These are phyloP conservation scores for Xylariomycetidae sp. DNA, from an alignment of 2,329 filamentous ascomycete genomes.

Conservation along the genomic window DNA sequence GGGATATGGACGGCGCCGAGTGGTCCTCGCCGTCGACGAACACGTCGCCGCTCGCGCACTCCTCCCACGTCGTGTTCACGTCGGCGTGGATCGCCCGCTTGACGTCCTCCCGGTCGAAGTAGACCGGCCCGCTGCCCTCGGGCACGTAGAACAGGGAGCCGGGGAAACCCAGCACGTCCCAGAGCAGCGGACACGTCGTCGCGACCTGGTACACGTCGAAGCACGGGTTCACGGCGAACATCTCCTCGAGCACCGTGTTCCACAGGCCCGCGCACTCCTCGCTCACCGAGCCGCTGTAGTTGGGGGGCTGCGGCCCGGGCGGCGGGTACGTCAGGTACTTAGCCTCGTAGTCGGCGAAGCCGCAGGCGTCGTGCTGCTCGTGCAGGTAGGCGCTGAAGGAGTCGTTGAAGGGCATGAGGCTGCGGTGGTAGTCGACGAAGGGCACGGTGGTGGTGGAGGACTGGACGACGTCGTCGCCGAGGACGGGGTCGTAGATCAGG, in stretches of 20 bases:
- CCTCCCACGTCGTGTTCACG: conserved; percentile 42
- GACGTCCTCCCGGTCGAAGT: conserved; percentile 23
- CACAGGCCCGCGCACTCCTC: conserved; percentile 55
- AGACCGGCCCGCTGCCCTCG: conserved; percentile 45
- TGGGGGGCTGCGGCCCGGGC: conserved; percentile 50
- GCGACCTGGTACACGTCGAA: conserved; percentile 74
- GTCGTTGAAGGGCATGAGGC: conserved; percentile 61
- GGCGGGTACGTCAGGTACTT: conserved; percentile 67
- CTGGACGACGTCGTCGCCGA: conserved; percentile 46
- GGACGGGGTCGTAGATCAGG: conserved; percentile 68
- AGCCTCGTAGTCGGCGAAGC: conserved; percentile 56
- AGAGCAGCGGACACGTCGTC: conserved; percentile 65
- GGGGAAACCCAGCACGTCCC: conserved; percentile 48
- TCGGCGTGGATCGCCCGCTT: conserved; percentile 25
- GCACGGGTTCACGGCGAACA: conserved; percentile 63
- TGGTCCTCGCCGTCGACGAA: conserved; percentile 33
- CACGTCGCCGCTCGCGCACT: conserved; percentile 49
- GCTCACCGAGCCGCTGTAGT: conserved; percentile 43
- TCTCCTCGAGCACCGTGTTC: conserved; percentile 49
- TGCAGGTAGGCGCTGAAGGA: conserved; percentile 50
- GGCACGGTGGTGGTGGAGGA: conserved; percentile 46
- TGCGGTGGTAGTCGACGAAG: conserved; percentile 57
- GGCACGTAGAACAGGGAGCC: conserved; percentile 4
- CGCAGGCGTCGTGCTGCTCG: conserved; percentile 50
- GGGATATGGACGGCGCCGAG: conserved; percentile 43